These are phyloP conservation scores for Daedalea quercina DNA, from an alignment of 768 basidiomycete species.

Conservation along the genomic window DNA sequence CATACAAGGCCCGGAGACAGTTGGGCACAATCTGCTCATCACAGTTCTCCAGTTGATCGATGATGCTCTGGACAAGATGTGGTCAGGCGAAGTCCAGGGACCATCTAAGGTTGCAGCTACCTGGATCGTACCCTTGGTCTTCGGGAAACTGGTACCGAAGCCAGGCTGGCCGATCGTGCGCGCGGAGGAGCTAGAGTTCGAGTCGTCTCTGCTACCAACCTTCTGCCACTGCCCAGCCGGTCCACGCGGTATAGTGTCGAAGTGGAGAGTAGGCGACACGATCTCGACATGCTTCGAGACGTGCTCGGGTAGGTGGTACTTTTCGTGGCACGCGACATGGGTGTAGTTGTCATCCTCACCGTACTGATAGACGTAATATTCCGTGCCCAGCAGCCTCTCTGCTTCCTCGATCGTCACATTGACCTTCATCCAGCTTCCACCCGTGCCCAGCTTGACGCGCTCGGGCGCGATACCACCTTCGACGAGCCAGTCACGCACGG, in stretches of 20 bases:
- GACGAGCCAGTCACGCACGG: slow-evolving; percentile 38
- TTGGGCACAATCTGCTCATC: slow-evolving; percentile 21
- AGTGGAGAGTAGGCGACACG: slow-evolving; percentile 68
- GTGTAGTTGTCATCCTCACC: slow-evolving; percentile 38
- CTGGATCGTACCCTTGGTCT: slow-evolving; percentile 8
- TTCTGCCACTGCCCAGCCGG: neutral
- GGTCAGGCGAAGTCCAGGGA: neutral
- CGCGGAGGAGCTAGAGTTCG: slow-evolving; percentile 6
- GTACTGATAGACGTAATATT: slow-evolving; percentile 48
- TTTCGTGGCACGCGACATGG: slow-evolving; percentile 51
- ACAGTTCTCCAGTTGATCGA: slow-evolving; percentile 19
- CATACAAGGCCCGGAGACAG: slow-evolving; percentile 27
- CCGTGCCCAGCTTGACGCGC: slow-evolving; percentile 32
- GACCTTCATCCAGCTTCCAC: slow-evolving; percentile 40
- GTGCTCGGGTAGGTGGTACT: slow-evolving; percentile 56
- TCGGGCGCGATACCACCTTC: slow-evolving; percentile 33
- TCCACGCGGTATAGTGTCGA: slow-evolving; percentile 37
- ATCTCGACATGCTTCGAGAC: slow-evolving; percentile 57
- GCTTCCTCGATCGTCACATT: slow-evolving; percentile 36
- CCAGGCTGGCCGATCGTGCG: slow-evolving; percentile 7
- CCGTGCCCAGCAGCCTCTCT: slow-evolving; percentile 36
- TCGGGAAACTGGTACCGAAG: slow-evolving; percentile 5
- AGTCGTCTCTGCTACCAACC: neutral
- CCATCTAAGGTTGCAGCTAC: neutral
- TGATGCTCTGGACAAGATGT: slow-evolving; percentile 10